These are phyloP conservation scores for Barbarea vulgaris DNA, from an alignment of 345 rosid species.

Conservation along the genomic window DNA sequence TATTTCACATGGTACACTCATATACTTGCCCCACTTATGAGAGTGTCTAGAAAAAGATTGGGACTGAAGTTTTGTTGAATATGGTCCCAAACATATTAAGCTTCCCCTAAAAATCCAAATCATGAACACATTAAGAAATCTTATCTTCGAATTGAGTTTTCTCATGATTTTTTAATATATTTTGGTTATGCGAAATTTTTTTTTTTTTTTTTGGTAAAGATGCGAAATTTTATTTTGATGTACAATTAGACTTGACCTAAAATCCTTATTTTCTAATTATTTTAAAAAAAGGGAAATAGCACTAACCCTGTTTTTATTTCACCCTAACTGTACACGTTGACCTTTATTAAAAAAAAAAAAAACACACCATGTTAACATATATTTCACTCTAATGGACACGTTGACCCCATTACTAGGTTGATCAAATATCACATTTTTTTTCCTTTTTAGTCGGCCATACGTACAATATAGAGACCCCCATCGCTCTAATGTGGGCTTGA, in stretches of 20 bases:
- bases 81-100: constrained; percentile 9
- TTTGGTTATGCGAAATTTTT: not conserved
- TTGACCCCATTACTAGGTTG: not conserved
- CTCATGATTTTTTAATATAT: not conserved
- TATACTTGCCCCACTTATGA: constrained; percentile 22
- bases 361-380: no score
- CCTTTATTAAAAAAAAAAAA: no score
- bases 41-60: constrained; percentile 24
- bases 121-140: not conserved
- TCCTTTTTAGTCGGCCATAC: no score
- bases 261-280: not conserved
- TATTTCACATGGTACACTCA: constrained; percentile 35
- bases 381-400: not conserved
- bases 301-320: no score
- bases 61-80: not conserved
- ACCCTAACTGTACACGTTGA: no score
- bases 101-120: not conserved
- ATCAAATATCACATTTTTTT: no score
- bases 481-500: no score
- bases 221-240: no score
- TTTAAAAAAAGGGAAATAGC: no score
- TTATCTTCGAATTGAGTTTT: not conserved
- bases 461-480: no score
- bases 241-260: not conserved
- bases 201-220: no score